phyloP scores from a whole-genome alignment of 2,329 filamentous ascomycete genomes.

The Scedosporium minutisporum region DNA sequence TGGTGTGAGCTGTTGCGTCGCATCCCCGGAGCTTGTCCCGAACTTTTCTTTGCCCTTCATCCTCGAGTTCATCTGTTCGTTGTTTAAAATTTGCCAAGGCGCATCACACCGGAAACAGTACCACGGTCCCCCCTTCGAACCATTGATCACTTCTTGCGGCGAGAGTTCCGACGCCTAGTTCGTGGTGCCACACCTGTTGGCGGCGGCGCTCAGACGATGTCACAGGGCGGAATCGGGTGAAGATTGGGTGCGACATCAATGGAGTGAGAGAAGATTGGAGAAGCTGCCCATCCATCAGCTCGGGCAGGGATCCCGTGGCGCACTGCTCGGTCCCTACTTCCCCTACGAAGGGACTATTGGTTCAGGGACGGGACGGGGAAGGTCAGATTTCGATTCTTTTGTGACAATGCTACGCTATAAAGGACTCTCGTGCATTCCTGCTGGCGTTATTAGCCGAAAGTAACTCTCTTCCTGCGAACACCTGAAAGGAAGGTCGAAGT shows the following conservation, averaged over 20 bases:
- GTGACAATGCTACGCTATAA: background rate
- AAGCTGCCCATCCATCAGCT: background rate
- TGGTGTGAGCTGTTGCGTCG: too few species aligned
- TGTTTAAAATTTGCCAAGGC: background rate
- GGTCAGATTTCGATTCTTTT: background rate
- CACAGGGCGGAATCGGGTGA: background rate
- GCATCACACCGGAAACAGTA: background rate
- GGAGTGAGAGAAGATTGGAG: too few species aligned
- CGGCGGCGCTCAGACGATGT: background rate
- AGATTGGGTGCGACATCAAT: background rate
- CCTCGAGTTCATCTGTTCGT: too few species aligned
- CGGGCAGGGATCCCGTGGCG: background rate
- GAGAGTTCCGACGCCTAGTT: background rate
- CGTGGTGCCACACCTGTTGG: background rate
- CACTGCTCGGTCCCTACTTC: background rate
- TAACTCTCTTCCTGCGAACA: too few species aligned
- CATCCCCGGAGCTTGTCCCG: too few species aligned
- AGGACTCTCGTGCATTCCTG: background rate
- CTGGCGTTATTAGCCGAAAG: too few species aligned
- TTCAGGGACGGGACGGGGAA: background rate
- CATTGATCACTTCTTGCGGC: too few species aligned
- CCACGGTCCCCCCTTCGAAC: background rate
- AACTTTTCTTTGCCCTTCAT: too few species aligned
- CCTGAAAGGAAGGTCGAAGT: too few species aligned
- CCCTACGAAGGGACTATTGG: background rate